Conservation (phyloP, 202 grass and related monocot species). For the Brachypodium distachyon region DNA sequence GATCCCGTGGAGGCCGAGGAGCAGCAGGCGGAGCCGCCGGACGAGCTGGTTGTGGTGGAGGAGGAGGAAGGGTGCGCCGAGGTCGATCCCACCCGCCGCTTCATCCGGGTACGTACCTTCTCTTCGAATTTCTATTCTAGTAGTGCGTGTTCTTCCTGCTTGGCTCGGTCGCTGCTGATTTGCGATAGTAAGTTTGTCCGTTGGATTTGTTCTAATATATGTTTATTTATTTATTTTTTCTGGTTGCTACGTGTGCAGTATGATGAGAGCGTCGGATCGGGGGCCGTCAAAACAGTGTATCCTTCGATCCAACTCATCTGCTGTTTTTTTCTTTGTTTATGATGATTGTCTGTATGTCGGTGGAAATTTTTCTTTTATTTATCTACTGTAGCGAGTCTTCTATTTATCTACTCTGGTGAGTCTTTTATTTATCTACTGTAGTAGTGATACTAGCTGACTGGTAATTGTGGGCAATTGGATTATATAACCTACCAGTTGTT, state of each 20-base stretch:
- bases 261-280: constrained; percentile 42
- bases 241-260: constrained; percentile 23
- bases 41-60: no score
- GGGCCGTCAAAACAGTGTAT: constrained; percentile 56
- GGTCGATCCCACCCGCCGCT: constrained; percentile 41
- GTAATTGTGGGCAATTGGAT: no score
- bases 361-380: no score
- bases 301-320: constrained; percentile 15
- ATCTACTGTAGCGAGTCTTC: no score
- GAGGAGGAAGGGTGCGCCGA: constrained; percentile 28
- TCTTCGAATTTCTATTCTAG: not conserved
- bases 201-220: not conserved
- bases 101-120: constrained; percentile 29
- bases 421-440: no score
- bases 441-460: no score
- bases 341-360: not conserved
- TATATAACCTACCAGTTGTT: no score
- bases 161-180: not conserved
- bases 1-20: constrained; percentile 26
- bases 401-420: no score
- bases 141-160: not conserved
- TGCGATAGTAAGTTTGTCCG: not conserved
- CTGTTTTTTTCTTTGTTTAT: not conserved
- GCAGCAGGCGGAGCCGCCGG: constrained; percentile 33
- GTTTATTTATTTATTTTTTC: not conserved